Conservation (phyloP, 192 early-diverging fungal genomes). For the Backusella parvicylindrica region DNA sequence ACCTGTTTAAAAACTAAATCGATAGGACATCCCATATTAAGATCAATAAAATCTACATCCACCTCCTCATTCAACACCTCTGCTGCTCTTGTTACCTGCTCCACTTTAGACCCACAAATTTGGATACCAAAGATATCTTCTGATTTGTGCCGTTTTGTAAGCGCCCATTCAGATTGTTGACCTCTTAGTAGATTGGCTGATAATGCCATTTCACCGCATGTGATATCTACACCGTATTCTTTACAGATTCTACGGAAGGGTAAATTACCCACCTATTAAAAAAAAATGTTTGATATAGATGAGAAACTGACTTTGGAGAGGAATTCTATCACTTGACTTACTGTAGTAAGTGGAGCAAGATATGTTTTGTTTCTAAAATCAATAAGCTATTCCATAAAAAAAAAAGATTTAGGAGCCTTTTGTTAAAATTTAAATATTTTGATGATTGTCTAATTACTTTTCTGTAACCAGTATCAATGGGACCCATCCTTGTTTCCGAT, state of each 20-base stretch:
- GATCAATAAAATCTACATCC: slow-evolving; percentile 89
- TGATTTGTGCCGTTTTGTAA: slow-evolving; percentile 75
- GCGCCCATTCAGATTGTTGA: slow-evolving; percentile 74
- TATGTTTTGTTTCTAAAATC: slow-evolving; percentile 89
- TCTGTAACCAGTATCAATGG: slow-evolving; percentile 52
- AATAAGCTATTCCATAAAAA: slow-evolving; percentile 18
- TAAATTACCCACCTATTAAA: slow-evolving; percentile 86
- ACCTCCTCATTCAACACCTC: slow-evolving; percentile 67
- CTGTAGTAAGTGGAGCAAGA: slow-evolving; percentile 93
- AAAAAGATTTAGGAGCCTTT: too few species aligned
- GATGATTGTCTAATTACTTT: too few species aligned
- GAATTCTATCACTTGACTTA: not conserved
- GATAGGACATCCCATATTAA: slow-evolving; percentile 97
- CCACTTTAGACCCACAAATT: slow-evolving; percentile 63
- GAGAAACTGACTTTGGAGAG: too few species aligned
- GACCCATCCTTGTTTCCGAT: slow-evolving; percentile 31
- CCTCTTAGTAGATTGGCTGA: slow-evolving; percentile 64
- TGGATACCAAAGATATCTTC: slow-evolving; percentile 96
- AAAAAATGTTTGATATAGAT: too few species aligned
- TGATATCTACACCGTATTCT: slow-evolving; percentile 91
- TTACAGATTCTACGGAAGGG: slow-evolving; percentile 96
- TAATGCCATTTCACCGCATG: slow-evolving; percentile 94
- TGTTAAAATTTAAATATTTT: too few species aligned
- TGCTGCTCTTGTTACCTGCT: slow-evolving; percentile 54
- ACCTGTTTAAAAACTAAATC: slow-evolving; percentile 69